Percentiles rank a stretch among this genome's conserved stretches.
Conservation (phyloP, 305 asterid genomes). For the Fraxinus nigra region DNA sequence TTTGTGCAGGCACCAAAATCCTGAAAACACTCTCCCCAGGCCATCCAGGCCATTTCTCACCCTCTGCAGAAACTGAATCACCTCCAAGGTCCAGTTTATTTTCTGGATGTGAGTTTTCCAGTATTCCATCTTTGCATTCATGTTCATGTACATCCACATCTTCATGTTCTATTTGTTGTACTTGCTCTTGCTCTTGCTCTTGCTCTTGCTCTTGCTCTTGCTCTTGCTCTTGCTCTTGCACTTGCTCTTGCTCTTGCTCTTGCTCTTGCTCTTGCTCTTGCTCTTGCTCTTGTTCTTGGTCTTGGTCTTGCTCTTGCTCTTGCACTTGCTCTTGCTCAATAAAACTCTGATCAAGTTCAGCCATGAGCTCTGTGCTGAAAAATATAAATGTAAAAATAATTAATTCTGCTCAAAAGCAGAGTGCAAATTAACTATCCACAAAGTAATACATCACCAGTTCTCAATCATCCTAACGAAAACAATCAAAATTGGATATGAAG, state of each 20-base stretch:
- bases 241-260: too few relatives aligned
- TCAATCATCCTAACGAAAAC: not conserved
- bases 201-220: too few relatives aligned
- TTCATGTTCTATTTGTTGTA: slow-evolving; percentile 19
- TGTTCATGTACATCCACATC: slow-evolving; percentile 22
- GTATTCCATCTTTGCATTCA: slow-evolving; percentile 30
- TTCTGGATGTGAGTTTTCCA: slow-evolving; percentile 34
- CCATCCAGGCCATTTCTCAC: slow-evolving; percentile 98
- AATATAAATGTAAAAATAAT: not conserved
- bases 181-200: too few relatives aligned
- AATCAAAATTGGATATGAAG: not conserved
- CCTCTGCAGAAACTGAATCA: slow-evolving; percentile 40
- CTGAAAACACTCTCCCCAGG: slow-evolving; percentile 91
- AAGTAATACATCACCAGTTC: not conserved
- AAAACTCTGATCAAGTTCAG: slow-evolving; percentile 41
- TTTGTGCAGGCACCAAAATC: slow-evolving; percentile 64
- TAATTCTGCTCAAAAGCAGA: not conserved
- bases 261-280: not conserved
- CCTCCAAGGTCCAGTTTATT: slow-evolving; percentile 34
- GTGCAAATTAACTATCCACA: not conserved
- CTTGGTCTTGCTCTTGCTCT: slow-evolving; percentile 22
- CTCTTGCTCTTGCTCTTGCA: too few relatives aligned
- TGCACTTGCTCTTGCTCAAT: slow-evolving; percentile 17
- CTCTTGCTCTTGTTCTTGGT: not conserved
- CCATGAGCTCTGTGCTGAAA: slow-evolving; percentile 33